Evolutionary conservation across 1,284 basidiomycete genomes (phyloP).

Genomic region (Trichosporon coremiiforme): DNA sequence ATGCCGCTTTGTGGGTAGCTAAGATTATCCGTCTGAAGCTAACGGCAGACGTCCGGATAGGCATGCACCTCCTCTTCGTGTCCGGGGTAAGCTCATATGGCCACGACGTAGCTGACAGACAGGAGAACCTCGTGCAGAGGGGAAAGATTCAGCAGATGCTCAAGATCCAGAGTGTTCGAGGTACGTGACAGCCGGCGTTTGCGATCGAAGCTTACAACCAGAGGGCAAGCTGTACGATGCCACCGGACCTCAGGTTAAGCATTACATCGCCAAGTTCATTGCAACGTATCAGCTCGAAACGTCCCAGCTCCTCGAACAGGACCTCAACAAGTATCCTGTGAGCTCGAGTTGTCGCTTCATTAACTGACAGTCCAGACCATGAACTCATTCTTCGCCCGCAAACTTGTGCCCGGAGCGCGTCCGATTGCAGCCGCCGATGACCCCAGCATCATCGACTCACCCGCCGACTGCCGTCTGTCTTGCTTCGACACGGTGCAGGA

Average conservation of each 20-base stretch:
- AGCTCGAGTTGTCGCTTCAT: too few species aligned
- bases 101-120: slow-evolving; percentile 41
- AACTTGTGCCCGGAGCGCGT: slow-evolving; percentile 67
- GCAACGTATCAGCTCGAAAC: slow-evolving; percentile 67
- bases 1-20: slow-evolving; percentile 73
- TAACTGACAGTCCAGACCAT: slow-evolving; percentile 60
- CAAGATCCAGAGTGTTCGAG: slow-evolving; percentile 64
- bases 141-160: slow-evolving; percentile 64
- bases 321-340: slow-evolving; percentile 63
- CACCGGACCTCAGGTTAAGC: slow-evolving; percentile 51
- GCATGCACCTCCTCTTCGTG: slow-evolving; percentile 76
- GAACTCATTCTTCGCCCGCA: slow-evolving; percentile 79
- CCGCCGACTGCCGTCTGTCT: slow-evolving; percentile 73
- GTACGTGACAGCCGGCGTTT: too few species aligned
- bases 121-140: slow-evolving; percentile 63
- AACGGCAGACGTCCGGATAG: slow-evolving; percentile 55
- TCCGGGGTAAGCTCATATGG: slow-evolving; percentile 39
- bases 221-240: slow-evolving; percentile 58
- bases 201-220: slow-evolving; percentile 21
- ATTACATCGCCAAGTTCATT: slow-evolving; percentile 72
- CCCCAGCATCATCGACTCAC: slow-evolving; percentile 63
- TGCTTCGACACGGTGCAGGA: slow-evolving; percentile 66
- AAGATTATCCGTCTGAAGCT: not conserved
- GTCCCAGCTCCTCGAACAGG: slow-evolving; percentile 68
- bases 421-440: slow-evolving; percentile 67